These are phyloP conservation scores for Suillus brevipes DNA, from an alignment of 768 basidiomycete genomes.

Conservation along the genomic window DNA sequence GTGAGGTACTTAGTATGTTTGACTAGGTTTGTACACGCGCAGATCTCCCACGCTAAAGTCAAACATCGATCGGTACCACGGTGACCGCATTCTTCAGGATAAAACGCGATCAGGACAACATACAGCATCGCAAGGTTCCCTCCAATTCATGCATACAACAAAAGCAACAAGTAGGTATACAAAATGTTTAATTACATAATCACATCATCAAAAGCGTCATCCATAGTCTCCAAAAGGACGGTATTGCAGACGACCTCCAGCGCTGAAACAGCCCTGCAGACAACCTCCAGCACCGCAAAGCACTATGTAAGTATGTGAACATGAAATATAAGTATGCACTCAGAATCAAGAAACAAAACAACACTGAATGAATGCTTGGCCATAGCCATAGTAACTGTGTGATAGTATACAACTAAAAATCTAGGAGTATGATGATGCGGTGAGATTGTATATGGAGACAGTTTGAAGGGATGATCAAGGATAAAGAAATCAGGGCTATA, in stretches of 20 bases:
- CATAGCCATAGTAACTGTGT: not conserved
- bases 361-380: not conserved
- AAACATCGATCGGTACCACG: too few relatives aligned
- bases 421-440: not conserved
- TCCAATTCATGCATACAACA: not conserved
- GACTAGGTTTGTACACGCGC: not conserved
- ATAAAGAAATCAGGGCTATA: not conserved
- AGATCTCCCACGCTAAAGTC: not conserved
- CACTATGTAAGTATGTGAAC: not conserved
- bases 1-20: too few relatives aligned
- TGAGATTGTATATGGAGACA: slow-evolving; percentile 7
- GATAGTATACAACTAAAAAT: slow-evolving; percentile 1
- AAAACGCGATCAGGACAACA: not conserved
- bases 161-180: not conserved
- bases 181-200: not conserved
- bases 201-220: not conserved
- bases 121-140: not conserved
- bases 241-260: not conserved
- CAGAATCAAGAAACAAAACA: not conserved
- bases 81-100: not conserved
- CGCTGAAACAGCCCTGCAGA: not conserved
- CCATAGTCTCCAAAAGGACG: not conserved
- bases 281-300: not conserved
- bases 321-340: not conserved
- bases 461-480: not conserved